These are phyloP conservation scores for Chaetomium sp. DNA, from an alignment of 2,329 filamentous ascomycete species.

Conservation along the genomic window DNA sequence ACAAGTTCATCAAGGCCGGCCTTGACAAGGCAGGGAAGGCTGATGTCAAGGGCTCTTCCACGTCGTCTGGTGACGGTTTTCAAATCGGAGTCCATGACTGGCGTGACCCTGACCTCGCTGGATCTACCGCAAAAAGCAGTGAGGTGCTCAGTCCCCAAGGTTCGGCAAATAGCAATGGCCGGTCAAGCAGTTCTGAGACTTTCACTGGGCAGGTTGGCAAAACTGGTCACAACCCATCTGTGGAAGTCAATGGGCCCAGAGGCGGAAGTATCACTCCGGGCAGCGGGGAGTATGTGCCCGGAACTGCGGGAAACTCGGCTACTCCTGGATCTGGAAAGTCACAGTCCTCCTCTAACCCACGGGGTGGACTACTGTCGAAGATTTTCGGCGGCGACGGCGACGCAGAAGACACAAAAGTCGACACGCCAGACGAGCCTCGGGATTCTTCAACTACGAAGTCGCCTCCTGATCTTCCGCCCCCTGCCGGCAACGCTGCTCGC, in stretches of 20 bases:
- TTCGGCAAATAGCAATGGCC: constrained; percentile 7
- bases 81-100: constrained; percentile 85
- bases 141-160: constrained; percentile 12
- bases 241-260: constrained; percentile 48
- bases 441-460: constrained; percentile 33
- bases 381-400: constrained; percentile 52
- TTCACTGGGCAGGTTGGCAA: constrained; percentile 32
- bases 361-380: constrained; percentile 49
- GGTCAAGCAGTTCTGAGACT: constrained; percentile 18
- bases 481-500: constrained; percentile 42
- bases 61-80: constrained; percentile 60
- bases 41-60: constrained; percentile 34
- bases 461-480: constrained; percentile 31
- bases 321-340: constrained; percentile 19
- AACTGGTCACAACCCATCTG: constrained; percentile 28
- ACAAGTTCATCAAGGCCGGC: constrained; percentile 47
- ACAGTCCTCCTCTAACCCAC: constrained; percentile 22
- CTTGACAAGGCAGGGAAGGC: constrained; percentile 44
- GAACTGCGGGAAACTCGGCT: constrained; percentile 18
- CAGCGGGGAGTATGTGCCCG: constrained; percentile 67
- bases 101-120: constrained; percentile 75
- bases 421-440: constrained; percentile 34
- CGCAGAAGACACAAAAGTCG: constrained; percentile 38
- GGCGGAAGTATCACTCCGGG: constrained; percentile 71
- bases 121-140: constrained; percentile 37